phyloP scores from a whole-genome alignment of 352 stramenopile genomes.

The Plasmopara halstedii region DNA sequence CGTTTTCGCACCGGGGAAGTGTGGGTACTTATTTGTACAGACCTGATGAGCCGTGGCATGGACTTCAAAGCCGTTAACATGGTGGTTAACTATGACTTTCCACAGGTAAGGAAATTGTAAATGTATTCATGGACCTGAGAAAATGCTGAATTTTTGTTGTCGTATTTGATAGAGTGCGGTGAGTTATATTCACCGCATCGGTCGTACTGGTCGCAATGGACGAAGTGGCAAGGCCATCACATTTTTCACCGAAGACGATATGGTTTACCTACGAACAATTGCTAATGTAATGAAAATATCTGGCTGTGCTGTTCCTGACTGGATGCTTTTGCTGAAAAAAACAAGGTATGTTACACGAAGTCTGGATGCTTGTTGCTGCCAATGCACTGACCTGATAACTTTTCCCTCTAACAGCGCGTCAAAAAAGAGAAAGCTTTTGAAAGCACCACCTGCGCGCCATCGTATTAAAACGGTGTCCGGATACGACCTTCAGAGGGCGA shows the following conservation, averaged over 20 bases:
- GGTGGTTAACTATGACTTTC: conserved; percentile 99
- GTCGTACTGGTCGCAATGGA: conserved; percentile 90
- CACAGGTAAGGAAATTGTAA: conserved; percentile 43
- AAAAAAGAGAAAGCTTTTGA: conserved; percentile 76
- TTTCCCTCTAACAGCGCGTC: conserved; percentile 30
- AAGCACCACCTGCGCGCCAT: conserved; percentile 57
- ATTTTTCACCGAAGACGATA: conserved; percentile 96
- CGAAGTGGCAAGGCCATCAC: conserved; percentile 93
- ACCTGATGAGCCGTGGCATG: conserved; percentile 97
- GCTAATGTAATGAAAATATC: conserved; percentile 98
- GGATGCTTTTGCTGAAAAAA: conserved; percentile 97
- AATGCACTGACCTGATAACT: conserved; percentile 1
- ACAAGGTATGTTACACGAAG: conserved; percentile 41
- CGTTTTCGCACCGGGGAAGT: conserved; percentile 95
- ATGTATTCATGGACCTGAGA: neutral
- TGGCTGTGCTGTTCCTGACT: conserved; percentile 95
- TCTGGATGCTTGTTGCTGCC: conserved; percentile 2
- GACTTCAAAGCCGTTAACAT: conserved; percentile 99
- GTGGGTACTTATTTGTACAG: conserved; percentile 99
- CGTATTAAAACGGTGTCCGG: conserved; percentile 83
- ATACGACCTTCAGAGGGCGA: conserved; percentile 81
- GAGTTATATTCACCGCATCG: conserved; percentile 97
- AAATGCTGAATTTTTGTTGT: conserved; percentile 1
- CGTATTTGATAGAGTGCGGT: conserved; percentile 51
- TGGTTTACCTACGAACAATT: conserved; percentile 92